Evolutionary conservation across 1,139 yeast species (phyloP), one percentile per base, ranked within the genome.

Genomic region (Pneumocystis jirovecii): DNA sequence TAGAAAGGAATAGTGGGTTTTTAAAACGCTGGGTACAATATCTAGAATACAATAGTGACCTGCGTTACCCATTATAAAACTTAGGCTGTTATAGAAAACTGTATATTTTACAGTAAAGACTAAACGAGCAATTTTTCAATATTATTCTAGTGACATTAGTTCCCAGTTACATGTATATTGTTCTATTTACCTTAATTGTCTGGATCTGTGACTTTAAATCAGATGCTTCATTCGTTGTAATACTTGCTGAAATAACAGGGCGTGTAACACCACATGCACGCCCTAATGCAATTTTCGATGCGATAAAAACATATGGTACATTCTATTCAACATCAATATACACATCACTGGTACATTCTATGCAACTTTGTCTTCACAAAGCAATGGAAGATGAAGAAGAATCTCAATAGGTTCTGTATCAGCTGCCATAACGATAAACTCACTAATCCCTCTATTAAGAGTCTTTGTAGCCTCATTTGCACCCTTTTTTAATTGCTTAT

Each of bases 201-300:
- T 88, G 90, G 80, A 93, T 89, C 83, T 91, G 97, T 83, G 82
- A 89, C 85, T 90, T 90, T 82, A 95, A 87, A 74, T 96, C 89
- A 73, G 97, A 90, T 74, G 97, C 96, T 76, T 95, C 99, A 81
- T 95, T 93, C 71, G 98, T 85, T 76, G 99, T 95, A 76, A 95
- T 95, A 70, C 96, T 88, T 71, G 97, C 97, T 76, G 98, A 96
- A 77, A 93, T 91, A 68, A 95, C 98, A 71, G 98, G 97, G 83
- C 99, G 88, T 68, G 97, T 89, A 72, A 95, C 98, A 81, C 98
- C 99, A 82, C 98, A 93, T 74, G 98, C 97, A 83, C 98, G 89
- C 78, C 99, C 98, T 74, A 95, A 84, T 71, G 98, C 98, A 74
- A 95, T 87, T 84, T 93, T 93, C 73, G 97, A 90, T 71, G 98